These are phyloP conservation scores for Penicillium sp. DNA, from an alignment of 2,329 filamentous ascomycete genomes.

Conservation along the genomic window DNA sequence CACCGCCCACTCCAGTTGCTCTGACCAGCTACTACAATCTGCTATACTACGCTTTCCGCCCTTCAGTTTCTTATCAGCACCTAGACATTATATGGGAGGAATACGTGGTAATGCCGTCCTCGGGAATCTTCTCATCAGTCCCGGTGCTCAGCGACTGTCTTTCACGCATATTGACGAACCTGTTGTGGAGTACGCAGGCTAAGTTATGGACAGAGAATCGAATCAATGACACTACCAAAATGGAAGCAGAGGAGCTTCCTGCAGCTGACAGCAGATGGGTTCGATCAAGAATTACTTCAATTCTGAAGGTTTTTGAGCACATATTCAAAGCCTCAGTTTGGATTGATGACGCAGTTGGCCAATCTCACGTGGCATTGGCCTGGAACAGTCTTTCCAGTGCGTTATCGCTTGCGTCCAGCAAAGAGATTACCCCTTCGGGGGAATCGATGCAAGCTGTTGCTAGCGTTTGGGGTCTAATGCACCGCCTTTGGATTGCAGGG, in stretches of 20 bases:
- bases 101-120: slow-evolving; percentile 66
- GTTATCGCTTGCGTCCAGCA: slow-evolving; percentile 64
- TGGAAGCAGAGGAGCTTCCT: slow-evolving; percentile 74
- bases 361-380: slow-evolving; percentile 55
- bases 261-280: slow-evolving; percentile 84
- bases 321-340: slow-evolving; percentile 54
- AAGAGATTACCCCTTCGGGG: slow-evolving; percentile 84
- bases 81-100: slow-evolving; percentile 77
- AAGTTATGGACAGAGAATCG: slow-evolving; percentile 74
- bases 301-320: slow-evolving; percentile 63
- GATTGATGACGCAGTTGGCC: slow-evolving; percentile 43
- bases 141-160: slow-evolving; percentile 59
- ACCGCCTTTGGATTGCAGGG: slow-evolving; percentile 65
- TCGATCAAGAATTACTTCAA: slow-evolving; percentile 64
- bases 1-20: slow-evolving; percentile 56
- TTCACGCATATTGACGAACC: slow-evolving; percentile 68
- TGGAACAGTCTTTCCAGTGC: slow-evolving; percentile 61
- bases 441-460: slow-evolving; percentile 81
- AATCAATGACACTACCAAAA: slow-evolving; percentile 60
- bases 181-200: slow-evolving; percentile 55
- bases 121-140: slow-evolving; percentile 53
- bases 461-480: slow-evolving; percentile 66
- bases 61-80: slow-evolving; percentile 63
- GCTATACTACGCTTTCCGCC: slow-evolving; percentile 78
- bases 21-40: slow-evolving; percentile 76